Evolutionary conservation across 2,329 filamentous ascomycete species (phyloP), one percentile per base, ranked within the genome.

Genomic region (Colletotrichum noveboracense): DNA sequence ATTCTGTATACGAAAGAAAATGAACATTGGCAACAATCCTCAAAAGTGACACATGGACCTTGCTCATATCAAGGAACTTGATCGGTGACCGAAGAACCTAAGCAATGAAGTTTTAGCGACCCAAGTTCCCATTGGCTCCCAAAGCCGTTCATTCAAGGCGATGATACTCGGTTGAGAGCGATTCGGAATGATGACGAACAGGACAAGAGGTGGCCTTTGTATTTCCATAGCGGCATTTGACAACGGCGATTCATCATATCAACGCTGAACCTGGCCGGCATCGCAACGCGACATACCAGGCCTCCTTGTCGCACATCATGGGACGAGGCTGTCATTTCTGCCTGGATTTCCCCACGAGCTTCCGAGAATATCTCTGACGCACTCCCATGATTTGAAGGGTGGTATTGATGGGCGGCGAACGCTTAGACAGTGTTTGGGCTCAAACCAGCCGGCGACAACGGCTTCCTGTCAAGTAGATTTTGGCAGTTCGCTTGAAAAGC

Each of bases 381-480:
- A 14, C 38, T 66, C 14, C 2, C 21, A 4, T n/a, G 21, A 43
- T 9, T 28, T 24, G 13, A 28, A 43, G 14, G 18, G 38, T 21
- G 16, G 30, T 16, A 8, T 26, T 48, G 26, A 24, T 24, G n/a
- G 38, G 28, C 12, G 24, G 48, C 26, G 70, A 76, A 69, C 70
- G 70, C 70, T 66, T 76, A 48, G 74, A 69, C 65, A 60, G 58
- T 76, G 74, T 70, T 65, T 34, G 14, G 73, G 56, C 62, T 67
- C 38, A 34, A 65, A 36, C 58, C 66, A 70, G 21, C 28, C 14
- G 32, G 56, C 26, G 62, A 24, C 62, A 62, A 56, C 21, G 55
- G 73, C 56, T 61, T 55, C 14, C 38, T 26, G 24, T 34, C 52
- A 60, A n/a, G 66, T 52, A n/a, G 12, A 4, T 14, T 7, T 28